Percentiles rank a stretch among this genome's conserved stretches.
These are phyloP conservation scores for Aspergillus eucalypticola DNA, from an alignment of 2,329 filamentous ascomycete genomes.

Conservation along the genomic window DNA sequence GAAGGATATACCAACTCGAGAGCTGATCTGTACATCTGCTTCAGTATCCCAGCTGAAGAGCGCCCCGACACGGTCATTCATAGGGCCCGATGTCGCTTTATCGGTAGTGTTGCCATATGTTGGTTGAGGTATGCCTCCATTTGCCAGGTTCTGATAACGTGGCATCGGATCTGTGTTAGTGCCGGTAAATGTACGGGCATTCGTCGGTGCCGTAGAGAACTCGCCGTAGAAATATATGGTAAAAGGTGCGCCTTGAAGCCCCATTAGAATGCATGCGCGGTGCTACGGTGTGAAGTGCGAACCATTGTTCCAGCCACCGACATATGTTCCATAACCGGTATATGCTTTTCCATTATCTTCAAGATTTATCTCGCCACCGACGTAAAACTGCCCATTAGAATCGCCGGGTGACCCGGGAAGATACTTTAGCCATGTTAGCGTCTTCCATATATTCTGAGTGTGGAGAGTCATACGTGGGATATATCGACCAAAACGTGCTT, in stretches of 20 bases:
- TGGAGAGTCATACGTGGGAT: constrained; percentile 36
- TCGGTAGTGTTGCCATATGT: constrained; percentile 51
- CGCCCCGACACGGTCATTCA: constrained; percentile 58
- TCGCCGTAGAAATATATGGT: constrained; percentile 49
- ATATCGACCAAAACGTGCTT: constrained; percentile 66
- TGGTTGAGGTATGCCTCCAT: constrained; percentile 59
- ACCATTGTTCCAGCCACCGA: constrained; percentile 49
- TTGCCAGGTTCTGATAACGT: constrained; percentile 53
- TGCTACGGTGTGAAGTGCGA: not conserved
- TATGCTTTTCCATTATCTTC: constrained; percentile 44
- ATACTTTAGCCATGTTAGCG: constrained; percentile 44
- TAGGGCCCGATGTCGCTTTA: constrained; percentile 58
- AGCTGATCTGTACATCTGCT: constrained; percentile 53
- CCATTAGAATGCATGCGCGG: not conserved
- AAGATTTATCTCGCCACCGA: constrained; percentile 43
- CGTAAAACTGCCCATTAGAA: constrained; percentile 44
- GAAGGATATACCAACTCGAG: constrained; percentile 67
- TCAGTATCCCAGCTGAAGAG: constrained; percentile 61
- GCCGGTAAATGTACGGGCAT: constrained; percentile 41
- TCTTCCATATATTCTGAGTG: not conserved
- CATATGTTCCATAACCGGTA: constrained; percentile 50
- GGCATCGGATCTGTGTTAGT: constrained; percentile 38
- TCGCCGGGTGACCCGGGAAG: constrained; percentile 46
- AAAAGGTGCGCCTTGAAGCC: constrained; percentile 36
- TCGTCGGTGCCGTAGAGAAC: constrained; percentile 40